Conservation (phyloP, 139 green algal genomes). For the Chlorella ohadii region DNA sequence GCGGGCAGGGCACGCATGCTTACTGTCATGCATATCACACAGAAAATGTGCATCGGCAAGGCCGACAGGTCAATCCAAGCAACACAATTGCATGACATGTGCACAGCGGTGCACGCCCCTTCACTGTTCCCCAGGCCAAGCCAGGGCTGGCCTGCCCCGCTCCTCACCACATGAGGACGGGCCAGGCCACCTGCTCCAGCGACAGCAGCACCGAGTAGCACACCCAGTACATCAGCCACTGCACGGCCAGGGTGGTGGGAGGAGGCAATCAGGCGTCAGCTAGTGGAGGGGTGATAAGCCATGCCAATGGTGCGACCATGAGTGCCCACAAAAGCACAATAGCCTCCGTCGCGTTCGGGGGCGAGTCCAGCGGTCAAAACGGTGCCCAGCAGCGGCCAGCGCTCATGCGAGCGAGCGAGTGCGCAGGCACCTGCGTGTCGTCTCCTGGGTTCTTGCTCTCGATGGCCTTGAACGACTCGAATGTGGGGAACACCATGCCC, state of each 20-base stretch:
- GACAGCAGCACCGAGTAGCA: conserved; percentile 29
- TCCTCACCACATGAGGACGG: conserved; percentile 40
- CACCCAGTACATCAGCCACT: conserved; percentile 57
- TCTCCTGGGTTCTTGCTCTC: conserved; percentile 27
- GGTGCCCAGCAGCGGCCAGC: background rate
- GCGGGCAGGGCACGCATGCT: background rate
- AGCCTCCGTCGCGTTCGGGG: too few relatives aligned
- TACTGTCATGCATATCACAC: background rate
- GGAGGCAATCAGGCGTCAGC: too few relatives aligned
- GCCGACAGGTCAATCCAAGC: too few relatives aligned
- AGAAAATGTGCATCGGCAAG: too few relatives aligned
- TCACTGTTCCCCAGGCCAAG: too few relatives aligned
- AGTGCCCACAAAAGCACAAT: too few relatives aligned
- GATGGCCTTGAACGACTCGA: conserved; percentile 44
- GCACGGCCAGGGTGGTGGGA: background rate
- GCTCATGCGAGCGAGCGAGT: background rate
- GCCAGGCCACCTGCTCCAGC: conserved; percentile 43
- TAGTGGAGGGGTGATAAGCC: too few relatives aligned
- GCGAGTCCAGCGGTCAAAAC: too few relatives aligned
- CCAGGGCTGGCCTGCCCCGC: too few relatives aligned
- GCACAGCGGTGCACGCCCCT: too few relatives aligned
- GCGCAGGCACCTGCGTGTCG: conserved; percentile 35
- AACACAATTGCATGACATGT: too few relatives aligned
- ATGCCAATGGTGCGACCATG: too few relatives aligned
- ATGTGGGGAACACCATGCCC: conserved; percentile 43